phyloP scores from a whole-genome alignment of 805 yeast genomes.

The Saccharomycopsis fibuligera region DNA sequence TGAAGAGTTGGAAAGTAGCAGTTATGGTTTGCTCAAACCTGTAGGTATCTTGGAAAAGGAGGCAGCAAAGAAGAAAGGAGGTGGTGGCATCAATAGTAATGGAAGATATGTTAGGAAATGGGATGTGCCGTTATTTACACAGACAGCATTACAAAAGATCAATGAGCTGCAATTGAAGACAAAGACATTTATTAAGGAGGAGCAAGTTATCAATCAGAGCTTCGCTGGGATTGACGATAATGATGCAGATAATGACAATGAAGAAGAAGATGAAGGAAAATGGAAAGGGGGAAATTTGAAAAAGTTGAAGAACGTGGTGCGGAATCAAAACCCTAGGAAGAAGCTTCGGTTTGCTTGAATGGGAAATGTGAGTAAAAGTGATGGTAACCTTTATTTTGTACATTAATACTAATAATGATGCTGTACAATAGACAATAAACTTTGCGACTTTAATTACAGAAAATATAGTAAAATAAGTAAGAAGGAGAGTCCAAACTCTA shows the following conservation, averaged over 20 bases:
- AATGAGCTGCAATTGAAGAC: slow-evolving; percentile 24
- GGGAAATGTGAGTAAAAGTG: neutral
- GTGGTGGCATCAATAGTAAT: too few relatives aligned
- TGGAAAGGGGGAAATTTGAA: slow-evolving; percentile 5
- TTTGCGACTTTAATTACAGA: too few relatives aligned
- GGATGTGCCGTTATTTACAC: slow-evolving; percentile 34
- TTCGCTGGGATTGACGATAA: neutral
- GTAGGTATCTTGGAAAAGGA: neutral
- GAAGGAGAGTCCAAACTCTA: too few relatives aligned
- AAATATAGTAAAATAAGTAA: too few relatives aligned
- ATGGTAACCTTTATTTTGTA: neutral
- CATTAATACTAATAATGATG: too few relatives aligned
- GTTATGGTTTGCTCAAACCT: neutral
- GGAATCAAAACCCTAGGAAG: neutral
- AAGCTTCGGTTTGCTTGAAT: slow-evolving; percentile 8
- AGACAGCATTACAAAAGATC: slow-evolving; percentile 27
- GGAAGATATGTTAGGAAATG: slow-evolving; percentile 29
- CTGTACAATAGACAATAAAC: slow-evolving; percentile 12
- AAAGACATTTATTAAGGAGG: slow-evolving; percentile 9
- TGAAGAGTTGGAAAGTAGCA: neutral
- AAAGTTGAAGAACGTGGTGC: slow-evolving; percentile 10
- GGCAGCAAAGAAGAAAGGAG: too few relatives aligned
- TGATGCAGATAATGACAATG: neutral
- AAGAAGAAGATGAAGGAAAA: slow-evolving; percentile 12
- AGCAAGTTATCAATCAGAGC: slow-evolving; percentile 3